Evolutionary conservation across 805 yeast genomes (phyloP), one percentile per base, ranked within the genome.

Genomic region (Jamesozyma rosinii): DNA sequence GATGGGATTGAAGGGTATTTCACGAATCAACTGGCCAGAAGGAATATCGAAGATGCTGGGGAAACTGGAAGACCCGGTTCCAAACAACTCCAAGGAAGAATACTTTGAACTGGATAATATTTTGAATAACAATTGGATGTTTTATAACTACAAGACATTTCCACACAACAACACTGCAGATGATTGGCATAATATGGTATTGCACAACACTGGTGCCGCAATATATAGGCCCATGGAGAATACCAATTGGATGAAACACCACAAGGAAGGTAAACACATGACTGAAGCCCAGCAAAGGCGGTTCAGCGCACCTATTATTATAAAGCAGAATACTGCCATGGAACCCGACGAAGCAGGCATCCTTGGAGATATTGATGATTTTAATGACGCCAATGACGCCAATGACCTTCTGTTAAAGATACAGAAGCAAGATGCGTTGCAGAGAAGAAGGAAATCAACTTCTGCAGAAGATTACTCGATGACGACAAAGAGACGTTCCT

Each of bases 1-100:
- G 4, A 66, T 88, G 41, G 66, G 70, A 2, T 76, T 88, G 50
- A 69, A 70, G 37, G 96, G 95, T 1, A 54, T 59, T 1, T 74
- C 83, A 31, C 71, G 81, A 49, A 86, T 95, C 0, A 95, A 88
- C 46, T 88, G 96, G 96, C 96, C 96, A 2, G 96, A 90, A 57
- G 97, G 97, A 1, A 87, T 89, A 22, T 96, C 97, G 0, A 95
- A 95, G 0, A 83, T 81, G 55, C n/a, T 38, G 15, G 3, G 33
- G 14, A 27, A 33, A 15, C 33, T 37, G 17, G 33, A 32, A 9
- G 32, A 14, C 5, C 76, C 22, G 6, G n/a, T 17, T 22, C 15
- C 15, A 26, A 20, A 8, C 9, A 22, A 15, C 5, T 19, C 34
- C 19, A 77, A 79, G 47, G 67, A 68, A 14, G 81, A 77, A 13